These are phyloP conservation scores for Lactarius sanguifluus DNA, from an alignment of 768 basidiomycete species.

Conservation along the genomic window DNA sequence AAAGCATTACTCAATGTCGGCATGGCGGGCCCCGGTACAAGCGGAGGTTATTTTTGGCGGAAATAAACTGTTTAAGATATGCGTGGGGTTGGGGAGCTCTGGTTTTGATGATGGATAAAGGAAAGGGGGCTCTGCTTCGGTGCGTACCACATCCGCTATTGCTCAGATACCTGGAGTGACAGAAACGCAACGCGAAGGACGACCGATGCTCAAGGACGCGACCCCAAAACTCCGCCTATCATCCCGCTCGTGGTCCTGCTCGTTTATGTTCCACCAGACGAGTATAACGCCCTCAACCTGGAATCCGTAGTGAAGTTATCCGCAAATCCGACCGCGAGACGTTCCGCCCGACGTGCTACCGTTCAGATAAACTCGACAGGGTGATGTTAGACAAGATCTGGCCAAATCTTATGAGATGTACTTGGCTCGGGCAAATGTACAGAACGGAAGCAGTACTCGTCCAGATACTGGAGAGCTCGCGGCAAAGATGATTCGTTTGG, in stretches of 20 bases:
- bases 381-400: conserved; percentile 86
- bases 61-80: conserved; percentile 84
- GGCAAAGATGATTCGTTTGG: conserved; percentile 67
- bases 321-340: conserved; percentile 86
- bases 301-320: conserved; percentile 82
- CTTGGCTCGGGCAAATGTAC: conserved; percentile 21
- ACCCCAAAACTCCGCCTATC: conserved; percentile 72
- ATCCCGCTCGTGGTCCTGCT: conserved; percentile 83
- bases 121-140: conserved; percentile 73
- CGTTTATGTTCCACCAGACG: conserved; percentile 65
- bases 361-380: conserved; percentile 86
- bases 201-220: conserved; percentile 61
- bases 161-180: not conserved
- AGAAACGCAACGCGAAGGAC: conserved; percentile 43
- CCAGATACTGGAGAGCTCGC: conserved; percentile 79
- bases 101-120: conserved; percentile 72
- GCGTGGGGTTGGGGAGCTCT: conserved; percentile 83
- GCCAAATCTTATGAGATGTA: conserved; percentile 74
- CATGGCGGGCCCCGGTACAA: conserved; percentile 58
- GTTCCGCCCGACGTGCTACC: conserved; percentile 83
- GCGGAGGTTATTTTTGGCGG: conserved; percentile 78
- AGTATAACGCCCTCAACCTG: conserved; percentile 67
- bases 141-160: conserved; percentile 34
- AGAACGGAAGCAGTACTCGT: conserved; percentile 88
- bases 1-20: conserved; percentile 78